A percentile compares a stretch with the other conserved stretches of the same genome.
These are phyloP conservation scores for Nemania sp. DNA, from an alignment of 2,329 filamentous ascomycete genomes.

Conservation along the genomic window DNA sequence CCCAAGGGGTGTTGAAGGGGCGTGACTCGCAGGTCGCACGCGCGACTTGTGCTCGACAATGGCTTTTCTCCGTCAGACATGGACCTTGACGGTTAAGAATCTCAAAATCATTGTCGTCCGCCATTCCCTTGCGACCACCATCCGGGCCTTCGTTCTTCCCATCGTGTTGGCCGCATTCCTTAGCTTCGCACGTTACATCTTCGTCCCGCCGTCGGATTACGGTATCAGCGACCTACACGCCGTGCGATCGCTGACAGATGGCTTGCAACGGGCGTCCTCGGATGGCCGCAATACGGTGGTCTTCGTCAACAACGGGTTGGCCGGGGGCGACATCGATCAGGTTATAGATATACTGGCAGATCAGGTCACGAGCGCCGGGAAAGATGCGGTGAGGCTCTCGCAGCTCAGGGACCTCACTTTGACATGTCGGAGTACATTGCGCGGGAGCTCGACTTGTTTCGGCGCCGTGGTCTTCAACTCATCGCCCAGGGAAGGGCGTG, in stretches of 20 bases:
- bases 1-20: conserved; percentile 7
- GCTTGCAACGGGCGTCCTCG: conserved; percentile 59
- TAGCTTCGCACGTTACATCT: conserved; percentile 78
- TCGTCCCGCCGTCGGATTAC: conserved; percentile 75
- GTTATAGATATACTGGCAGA: conserved; percentile 68
- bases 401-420: conserved; percentile 62
- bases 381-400: conserved; percentile 58
- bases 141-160: conserved; percentile 64
- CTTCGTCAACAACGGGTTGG: conserved; percentile 76
- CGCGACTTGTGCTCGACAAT: conserved; percentile 42
- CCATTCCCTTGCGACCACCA: conserved; percentile 55
- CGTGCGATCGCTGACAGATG: conserved; percentile 67
- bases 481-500: conserved; percentile 71
- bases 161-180: conserved; percentile 63
- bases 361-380: conserved; percentile 60
- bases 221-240: conserved; percentile 69
- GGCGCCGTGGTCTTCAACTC: conserved; percentile 75
- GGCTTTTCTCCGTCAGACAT: conserved; percentile 60
- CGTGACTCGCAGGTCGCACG: not conserved
- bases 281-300: conserved; percentile 69
- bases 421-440: conserved; percentile 65
- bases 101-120: conserved; percentile 61
- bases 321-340: conserved; percentile 70
- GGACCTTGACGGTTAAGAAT: conserved; percentile 67
- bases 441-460: conserved; percentile 73